Evolutionary conservation across 768 basidiomycete genomes (phyloP).

Genomic region (Artomyces pyxidatus): DNA sequence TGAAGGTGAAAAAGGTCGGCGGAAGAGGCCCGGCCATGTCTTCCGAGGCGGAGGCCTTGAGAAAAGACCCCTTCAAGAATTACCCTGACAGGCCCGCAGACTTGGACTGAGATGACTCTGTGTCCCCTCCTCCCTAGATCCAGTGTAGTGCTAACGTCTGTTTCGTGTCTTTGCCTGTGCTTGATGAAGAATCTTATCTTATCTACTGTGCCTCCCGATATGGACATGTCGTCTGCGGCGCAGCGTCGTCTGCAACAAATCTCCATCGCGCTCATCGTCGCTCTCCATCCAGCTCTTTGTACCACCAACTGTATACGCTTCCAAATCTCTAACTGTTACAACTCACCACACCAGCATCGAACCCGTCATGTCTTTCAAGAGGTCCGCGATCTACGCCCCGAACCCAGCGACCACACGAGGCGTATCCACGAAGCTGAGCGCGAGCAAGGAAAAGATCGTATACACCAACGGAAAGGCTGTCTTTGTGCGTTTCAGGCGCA

Average conservation of each 20-base stretch:
- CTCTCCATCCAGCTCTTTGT: not conserved
- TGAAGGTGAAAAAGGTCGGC: constrained; percentile 49
- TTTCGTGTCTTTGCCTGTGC: no score
- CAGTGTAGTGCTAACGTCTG: no score
- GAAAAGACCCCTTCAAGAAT: constrained; percentile 77
- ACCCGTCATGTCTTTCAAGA: constrained; percentile 41
- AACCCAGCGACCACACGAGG: constrained; percentile 66
- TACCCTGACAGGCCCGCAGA: constrained; percentile 31
- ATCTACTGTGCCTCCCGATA: not conserved
- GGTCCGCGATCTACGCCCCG: constrained; percentile 49
- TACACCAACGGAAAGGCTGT: constrained; percentile 82
- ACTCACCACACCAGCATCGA: not conserved
- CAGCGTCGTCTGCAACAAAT: no score
- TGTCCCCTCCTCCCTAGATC: no score
- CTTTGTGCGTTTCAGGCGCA: constrained; percentile 46
- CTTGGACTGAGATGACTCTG: constrained; percentile 1
- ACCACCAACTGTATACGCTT: not conserved
- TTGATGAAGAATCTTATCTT: not conserved
- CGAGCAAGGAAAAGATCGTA: constrained; percentile 70
- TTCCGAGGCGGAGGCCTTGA: constrained; percentile 69
- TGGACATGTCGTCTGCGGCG: not conserved
- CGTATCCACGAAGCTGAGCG: constrained; percentile 62
- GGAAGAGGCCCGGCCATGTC: constrained; percentile 33
- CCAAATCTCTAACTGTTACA: constrained; percentile 3
- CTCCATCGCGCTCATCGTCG: not conserved